Base-by-base conservation (phyloP, 371 early-diverging fungal species). In the Umbelopsis sp. region DNA sequence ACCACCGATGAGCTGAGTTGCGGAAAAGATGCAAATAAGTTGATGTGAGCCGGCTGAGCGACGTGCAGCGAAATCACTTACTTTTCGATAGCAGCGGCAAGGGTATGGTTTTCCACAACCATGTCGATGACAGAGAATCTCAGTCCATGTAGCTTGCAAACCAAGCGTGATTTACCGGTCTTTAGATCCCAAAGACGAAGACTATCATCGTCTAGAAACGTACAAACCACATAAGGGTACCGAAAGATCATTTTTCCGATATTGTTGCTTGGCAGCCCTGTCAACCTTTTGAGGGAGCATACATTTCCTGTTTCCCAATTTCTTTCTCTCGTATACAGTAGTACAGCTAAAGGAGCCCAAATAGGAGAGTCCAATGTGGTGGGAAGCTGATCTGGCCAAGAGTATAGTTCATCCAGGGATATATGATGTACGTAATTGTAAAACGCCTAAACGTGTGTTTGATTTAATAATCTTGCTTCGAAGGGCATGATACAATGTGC, bases 121-220 rank as follows among this genome's bases (percentile, higher is more conserved):
- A 65, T 65, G 37, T 65, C 65, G 22, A 65, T 65, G 12, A 65
- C 50, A 1, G 44, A 46, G 29, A 65, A 46, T 20, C 50, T 24
- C 44, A 65, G 65, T 18, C 65, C 65, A 38, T n/a, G 46, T 37
- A 65, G 29, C 44, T 29, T 65, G 29, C 46, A 46, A 6, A 65
- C 46, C 37, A 65, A 32, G 12, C 65, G 44, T 1, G 25, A 20
- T 38, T 44, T 65, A 6, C 65, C 65, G 0, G 65, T 65, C 3
- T 44, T n/a, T 9, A 65, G 4, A 18, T 65, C 50, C 65, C 65
- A 65, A 32, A 65, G 32, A 24, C 65, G 44, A 20, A 65, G 50
- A 48, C 65, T 65, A 32, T 65, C 65, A 44, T 65, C 65, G 44
- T 65, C 65, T 24, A 65, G 20, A 32, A 65, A 65, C 12, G 65